These are phyloP conservation scores for Acidomyces sp. DNA, from an alignment of 495 filamentous ascomycete genomes.

Conservation along the genomic window DNA sequence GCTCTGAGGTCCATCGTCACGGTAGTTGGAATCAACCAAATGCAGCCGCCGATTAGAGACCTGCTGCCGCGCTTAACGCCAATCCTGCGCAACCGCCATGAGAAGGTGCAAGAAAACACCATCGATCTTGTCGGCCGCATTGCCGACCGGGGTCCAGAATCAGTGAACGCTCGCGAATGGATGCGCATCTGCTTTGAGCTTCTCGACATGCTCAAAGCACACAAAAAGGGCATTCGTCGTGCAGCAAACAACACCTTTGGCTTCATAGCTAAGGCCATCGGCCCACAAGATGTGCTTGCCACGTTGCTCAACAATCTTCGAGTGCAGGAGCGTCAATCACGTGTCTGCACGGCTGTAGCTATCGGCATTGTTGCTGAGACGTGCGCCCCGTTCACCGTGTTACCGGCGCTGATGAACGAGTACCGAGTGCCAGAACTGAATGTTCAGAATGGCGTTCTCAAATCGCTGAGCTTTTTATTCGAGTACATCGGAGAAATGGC, in stretches of 20 bases:
- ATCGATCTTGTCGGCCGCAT: conserved; percentile 98
- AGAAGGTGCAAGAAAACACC: conserved; percentile 99
- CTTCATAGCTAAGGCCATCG: conserved; percentile 99
- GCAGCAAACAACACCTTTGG: conserved; percentile 99
- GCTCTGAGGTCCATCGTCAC: conserved; percentile 94
- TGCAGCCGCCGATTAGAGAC: conserved; percentile 98
- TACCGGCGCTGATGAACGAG: conserved; percentile 99
- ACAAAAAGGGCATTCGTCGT: conserved; percentile 97
- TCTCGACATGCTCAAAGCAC: conserved; percentile 97
- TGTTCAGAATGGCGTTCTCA: conserved; percentile 96
- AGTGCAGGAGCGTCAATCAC: conserved; percentile 93
- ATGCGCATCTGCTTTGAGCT: conserved; percentile 99
- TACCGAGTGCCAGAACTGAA: conserved; percentile 98
- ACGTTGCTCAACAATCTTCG: conserved; percentile 93
- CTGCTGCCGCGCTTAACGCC: conserved; percentile 90
- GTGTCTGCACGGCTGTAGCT: conserved; percentile 95
- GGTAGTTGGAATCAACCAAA: conserved; percentile 93
- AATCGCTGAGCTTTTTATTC: conserved; percentile 92
- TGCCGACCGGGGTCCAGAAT: conserved; percentile 89
- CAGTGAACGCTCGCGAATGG: conserved; percentile 94
- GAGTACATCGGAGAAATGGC: conserved; percentile 99
- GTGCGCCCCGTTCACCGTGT: conserved; percentile 96
- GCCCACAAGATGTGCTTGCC: conserved; percentile 91
- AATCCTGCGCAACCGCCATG: conserved; percentile 94
- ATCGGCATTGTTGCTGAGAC: conserved; percentile 99